Conservation (phyloP, 2,329 filamentous ascomycete genomes). For the Teratosphaeriaceae sp. region DNA sequence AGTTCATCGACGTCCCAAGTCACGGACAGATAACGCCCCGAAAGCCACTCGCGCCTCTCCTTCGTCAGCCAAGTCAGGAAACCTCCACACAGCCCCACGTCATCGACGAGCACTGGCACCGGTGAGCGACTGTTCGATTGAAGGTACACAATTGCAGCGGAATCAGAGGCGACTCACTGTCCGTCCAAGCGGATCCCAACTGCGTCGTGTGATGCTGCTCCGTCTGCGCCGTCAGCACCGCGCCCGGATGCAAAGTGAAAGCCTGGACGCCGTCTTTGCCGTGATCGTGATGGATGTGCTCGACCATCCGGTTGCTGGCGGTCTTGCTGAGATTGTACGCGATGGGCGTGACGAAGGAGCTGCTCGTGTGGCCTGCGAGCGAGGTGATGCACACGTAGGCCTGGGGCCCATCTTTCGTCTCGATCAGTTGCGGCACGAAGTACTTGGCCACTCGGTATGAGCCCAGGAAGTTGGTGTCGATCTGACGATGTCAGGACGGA, state of each 20-base stretch:
- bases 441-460: slow-evolving; percentile 24
- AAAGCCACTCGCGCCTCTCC: slow-evolving; percentile 29
- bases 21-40: slow-evolving; percentile 30
- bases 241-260: slow-evolving; percentile 32
- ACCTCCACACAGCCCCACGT: slow-evolving; percentile 2
- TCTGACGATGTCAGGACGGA: no score
- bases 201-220: slow-evolving; percentile 4
- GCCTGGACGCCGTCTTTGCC: slow-evolving; percentile 21
- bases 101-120: not conserved
- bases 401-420: slow-evolving; percentile 16
- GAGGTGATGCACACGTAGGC: slow-evolving; percentile 31
- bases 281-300: slow-evolving; percentile 34
- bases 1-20: slow-evolving; percentile 34
- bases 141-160: no score
- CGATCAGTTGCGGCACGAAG: slow-evolving; percentile 20
- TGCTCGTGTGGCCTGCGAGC: slow-evolving; percentile 13
- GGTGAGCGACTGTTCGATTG: no score
- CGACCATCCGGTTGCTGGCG: slow-evolving; percentile 32
- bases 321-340: slow-evolving; percentile 35
- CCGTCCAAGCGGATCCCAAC: slow-evolving; percentile 1
- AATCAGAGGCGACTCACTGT: not conserved
- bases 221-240: slow-evolving; percentile 25
- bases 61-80: slow-evolving; percentile 3
- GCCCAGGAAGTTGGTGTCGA: slow-evolving; percentile 24
- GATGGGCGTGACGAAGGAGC: slow-evolving; percentile 32